These are phyloP conservation scores for Priceomyces castillae DNA, from an alignment of 805 yeast species.

Conservation along the genomic window DNA sequence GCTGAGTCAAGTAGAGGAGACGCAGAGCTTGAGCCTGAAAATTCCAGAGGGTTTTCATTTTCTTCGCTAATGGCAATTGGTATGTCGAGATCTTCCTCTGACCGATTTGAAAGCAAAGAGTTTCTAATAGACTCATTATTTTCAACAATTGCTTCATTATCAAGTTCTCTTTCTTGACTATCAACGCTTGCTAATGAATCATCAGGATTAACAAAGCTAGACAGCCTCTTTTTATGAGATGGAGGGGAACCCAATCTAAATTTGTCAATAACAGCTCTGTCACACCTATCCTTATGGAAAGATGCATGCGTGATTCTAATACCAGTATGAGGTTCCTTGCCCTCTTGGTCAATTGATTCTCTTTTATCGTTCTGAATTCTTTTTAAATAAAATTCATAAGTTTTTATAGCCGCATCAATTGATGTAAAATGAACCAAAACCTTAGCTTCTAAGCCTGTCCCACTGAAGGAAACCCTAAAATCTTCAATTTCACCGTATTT, in stretches of 20 bases:
- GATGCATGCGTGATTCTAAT: conserved; percentile 16
- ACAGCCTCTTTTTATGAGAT: conserved; percentile 1
- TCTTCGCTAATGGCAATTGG: background rate
- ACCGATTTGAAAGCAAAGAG: background rate
- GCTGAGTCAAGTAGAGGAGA: conserved; percentile 9
- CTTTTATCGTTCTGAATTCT: conserved; percentile 21
- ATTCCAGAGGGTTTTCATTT: conserved; percentile 1
- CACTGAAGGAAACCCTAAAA: conserved; percentile 19
- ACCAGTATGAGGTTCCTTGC: conserved; percentile 9
- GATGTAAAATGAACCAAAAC: conserved; percentile 39
- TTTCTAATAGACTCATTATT: conserved; percentile 5
- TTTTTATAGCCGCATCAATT: conserved; percentile 45
- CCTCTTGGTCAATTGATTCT: conserved; percentile 14
- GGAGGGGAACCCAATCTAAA: conserved; percentile 5
- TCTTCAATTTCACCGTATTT: conserved; percentile 44
- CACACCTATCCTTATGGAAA: conserved; percentile 40
- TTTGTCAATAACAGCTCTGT: conserved; percentile 20
- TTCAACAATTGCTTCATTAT: conserved; percentile 4
- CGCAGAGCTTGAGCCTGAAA: conserved; percentile 5
- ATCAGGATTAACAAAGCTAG: background rate
- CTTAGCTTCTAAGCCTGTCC: conserved; percentile 4
- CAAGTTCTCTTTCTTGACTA: conserved; percentile 1
- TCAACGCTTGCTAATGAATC: background rate
- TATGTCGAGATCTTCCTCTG: background rate
- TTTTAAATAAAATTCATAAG: conserved; percentile 33